Conservation (phyloP, 2,329 filamentous ascomycete genomes). For the Graphilbum fragrans region DNA sequence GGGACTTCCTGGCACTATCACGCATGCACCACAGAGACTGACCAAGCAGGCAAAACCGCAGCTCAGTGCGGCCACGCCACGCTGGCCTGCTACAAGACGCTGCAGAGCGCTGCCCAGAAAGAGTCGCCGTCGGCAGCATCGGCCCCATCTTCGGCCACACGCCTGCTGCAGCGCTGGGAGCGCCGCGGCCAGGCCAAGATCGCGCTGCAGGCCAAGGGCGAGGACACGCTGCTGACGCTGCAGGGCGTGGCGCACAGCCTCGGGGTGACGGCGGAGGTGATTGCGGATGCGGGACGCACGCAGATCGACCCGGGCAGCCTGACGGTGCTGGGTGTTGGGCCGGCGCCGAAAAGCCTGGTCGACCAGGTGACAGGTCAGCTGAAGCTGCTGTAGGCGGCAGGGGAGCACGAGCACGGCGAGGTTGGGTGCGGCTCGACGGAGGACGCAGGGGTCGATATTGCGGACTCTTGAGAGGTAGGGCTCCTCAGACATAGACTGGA, state of each 20-base stretch:
- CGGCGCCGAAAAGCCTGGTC: slow-evolving; percentile 74
- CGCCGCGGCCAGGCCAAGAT: slow-evolving; percentile 81
- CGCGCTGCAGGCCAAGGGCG: slow-evolving; percentile 75
- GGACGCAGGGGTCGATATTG: too few relatives aligned
- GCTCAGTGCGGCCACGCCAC: slow-evolving; percentile 95
- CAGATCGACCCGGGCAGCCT: slow-evolving; percentile 90
- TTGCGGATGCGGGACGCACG: slow-evolving; percentile 90
- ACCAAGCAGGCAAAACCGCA: slow-evolving; percentile 72
- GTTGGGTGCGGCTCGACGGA: too few relatives aligned
- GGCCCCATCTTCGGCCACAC: too few relatives aligned
- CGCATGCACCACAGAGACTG: not conserved
- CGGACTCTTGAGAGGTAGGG: too few relatives aligned
- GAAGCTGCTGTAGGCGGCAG: slow-evolving; percentile 56
- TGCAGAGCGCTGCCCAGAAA: slow-evolving; percentile 41
- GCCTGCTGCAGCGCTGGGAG: slow-evolving; percentile 76
- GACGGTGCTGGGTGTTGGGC: slow-evolving; percentile 78
- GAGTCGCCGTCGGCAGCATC: slow-evolving; percentile 41
- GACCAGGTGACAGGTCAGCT: slow-evolving; percentile 76
- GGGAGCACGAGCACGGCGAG: too few relatives aligned
- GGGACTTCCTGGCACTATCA: not conserved
- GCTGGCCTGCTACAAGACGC: slow-evolving; percentile 88
- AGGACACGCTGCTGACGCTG: slow-evolving; percentile 65
- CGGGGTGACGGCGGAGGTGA: slow-evolving; percentile 78
- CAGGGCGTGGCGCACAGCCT: slow-evolving; percentile 72
- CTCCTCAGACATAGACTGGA: too few relatives aligned